Evolutionary conservation across 192 early-diverging fungal genomes (phyloP).

Genomic region (Backusella sp.): DNA sequence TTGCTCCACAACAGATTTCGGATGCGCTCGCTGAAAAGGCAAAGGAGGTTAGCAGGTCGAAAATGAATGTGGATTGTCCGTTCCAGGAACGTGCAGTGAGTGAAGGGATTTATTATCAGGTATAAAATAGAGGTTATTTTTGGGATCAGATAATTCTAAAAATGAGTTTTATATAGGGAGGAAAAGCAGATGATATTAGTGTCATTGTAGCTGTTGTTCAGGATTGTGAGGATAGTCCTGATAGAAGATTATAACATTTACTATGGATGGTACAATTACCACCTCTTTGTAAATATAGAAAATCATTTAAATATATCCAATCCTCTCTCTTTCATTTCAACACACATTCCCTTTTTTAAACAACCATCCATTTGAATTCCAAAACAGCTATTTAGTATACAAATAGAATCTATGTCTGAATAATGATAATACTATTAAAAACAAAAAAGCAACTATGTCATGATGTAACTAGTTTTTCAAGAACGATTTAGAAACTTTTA

Average conservation of each 20-base stretch:
- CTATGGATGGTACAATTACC: background rate
- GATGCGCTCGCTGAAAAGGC: constrained; percentile 78
- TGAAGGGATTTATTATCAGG: constrained; percentile 70
- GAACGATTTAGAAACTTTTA: background rate
- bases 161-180: constrained; percentile 61
- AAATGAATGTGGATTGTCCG: constrained; percentile 68
- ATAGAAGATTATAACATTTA: constrained; percentile 6
- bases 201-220: constrained; percentile 84
- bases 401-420: background rate
- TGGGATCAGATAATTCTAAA: background rate
- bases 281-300: constrained; percentile 6
- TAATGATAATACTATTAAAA: background rate
- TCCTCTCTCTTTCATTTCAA: background rate
- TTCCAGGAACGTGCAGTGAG: constrained; percentile 92
- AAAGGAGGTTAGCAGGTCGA: constrained; percentile 76
- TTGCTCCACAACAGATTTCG: constrained; percentile 75
- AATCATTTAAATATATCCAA: background rate
- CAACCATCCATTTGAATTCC: background rate
- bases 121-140: background rate
- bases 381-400: background rate
- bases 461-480: background rate
- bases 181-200: constrained; percentile 95
- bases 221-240: constrained; percentile 18
- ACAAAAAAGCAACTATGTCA: background rate
- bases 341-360: background rate